Percentiles rank a stretch among this genome's conserved stretches.
Evolutionary conservation across 495 filamentous ascomycete species (phyloP).

Genomic region (Talaromyces stipitatus): DNA sequence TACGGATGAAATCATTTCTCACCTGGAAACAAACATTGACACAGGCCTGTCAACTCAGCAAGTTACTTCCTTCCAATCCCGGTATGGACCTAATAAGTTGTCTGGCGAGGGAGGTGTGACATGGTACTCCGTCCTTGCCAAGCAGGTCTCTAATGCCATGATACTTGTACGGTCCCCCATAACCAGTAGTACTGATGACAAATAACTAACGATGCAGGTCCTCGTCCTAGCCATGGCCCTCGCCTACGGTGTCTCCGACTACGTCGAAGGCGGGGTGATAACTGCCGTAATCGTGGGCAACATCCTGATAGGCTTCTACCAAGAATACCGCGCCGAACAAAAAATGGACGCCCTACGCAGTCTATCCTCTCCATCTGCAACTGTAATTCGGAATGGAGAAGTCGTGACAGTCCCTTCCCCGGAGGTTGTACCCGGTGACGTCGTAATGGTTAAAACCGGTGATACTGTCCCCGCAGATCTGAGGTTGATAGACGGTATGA

Average conservation of each 20-base stretch:
- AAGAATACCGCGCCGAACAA: conserved; percentile 67
- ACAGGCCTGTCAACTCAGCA: conserved; percentile 46
- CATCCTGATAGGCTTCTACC: conserved; percentile 60
- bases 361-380: conserved; percentile 55
- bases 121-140: conserved; percentile 59
- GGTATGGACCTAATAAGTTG: conserved; percentile 55
- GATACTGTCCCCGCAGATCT: conserved; percentile 75
- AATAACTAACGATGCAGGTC: conserved; percentile 52
- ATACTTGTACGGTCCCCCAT: conserved; percentile 43
- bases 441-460: conserved; percentile 72
- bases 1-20: conserved; percentile 41
- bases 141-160: conserved; percentile 63
- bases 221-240: conserved; percentile 78
- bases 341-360: conserved; percentile 65
- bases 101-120: conserved; percentile 51
- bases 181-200: background rate
- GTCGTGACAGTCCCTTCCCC: conserved; percentile 43
- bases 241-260: conserved; percentile 72
- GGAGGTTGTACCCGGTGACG: conserved; percentile 56
- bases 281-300: conserved; percentile 58
- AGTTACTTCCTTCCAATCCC: conserved; percentile 38
- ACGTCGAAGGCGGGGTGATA: conserved; percentile 66
- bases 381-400: conserved; percentile 46
- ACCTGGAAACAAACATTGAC: conserved; percentile 48
- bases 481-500: conserved; percentile 56